These are phyloP conservation scores for Ophiostoma fasciatum DNA, from an alignment of 2,329 filamentous ascomycete genomes.

Conservation along the genomic window DNA sequence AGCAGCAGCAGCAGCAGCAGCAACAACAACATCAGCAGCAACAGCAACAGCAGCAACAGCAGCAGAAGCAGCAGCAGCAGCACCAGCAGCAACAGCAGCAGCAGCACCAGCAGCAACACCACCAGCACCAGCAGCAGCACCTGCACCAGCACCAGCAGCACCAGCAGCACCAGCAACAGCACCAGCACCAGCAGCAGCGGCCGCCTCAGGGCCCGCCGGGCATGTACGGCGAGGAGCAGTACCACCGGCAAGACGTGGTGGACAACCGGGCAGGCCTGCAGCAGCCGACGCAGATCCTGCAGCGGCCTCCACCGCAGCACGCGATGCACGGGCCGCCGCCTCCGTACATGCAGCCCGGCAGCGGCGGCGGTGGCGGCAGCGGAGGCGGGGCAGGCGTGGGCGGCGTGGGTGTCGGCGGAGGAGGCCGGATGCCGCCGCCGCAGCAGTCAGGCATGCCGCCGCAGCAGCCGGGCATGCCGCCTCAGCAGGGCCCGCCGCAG, in stretches of 20 bases:
- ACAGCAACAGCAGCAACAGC: conserved; percentile 34
- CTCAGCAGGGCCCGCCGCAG: conserved; percentile 21
- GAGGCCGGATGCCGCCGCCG: conserved; percentile 22
- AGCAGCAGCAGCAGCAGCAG: too few species aligned
- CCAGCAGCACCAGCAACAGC: not conserved
- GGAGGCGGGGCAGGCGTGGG: too few species aligned
- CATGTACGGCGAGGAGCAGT: conserved; percentile 36
- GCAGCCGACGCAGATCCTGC: conserved; percentile 50
- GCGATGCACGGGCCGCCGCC: conserved; percentile 35
- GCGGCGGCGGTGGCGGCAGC: conserved; percentile 26
- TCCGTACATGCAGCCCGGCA: too few species aligned
- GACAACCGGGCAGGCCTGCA: conserved; percentile 29
- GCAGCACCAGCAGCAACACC: too few species aligned
- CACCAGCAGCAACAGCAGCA: conserved; percentile 29
- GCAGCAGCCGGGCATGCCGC: conserved; percentile 14
- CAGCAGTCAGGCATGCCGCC: conserved; percentile 19
- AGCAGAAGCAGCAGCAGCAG: conserved; percentile 35
- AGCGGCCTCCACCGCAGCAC: conserved; percentile 44
- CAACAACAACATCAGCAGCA: conserved; percentile 29
- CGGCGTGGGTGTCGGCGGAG: too few species aligned
- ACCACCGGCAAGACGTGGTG: conserved; percentile 32
- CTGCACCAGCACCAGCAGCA: conserved; percentile 18
- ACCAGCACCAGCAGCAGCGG: conserved; percentile 24
- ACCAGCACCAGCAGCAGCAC: not conserved
- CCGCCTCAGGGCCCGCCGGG: conserved; percentile 31